Base-by-base conservation (phyloP, 179 eudicot genomes). In the Silene noctiflora region DNA sequence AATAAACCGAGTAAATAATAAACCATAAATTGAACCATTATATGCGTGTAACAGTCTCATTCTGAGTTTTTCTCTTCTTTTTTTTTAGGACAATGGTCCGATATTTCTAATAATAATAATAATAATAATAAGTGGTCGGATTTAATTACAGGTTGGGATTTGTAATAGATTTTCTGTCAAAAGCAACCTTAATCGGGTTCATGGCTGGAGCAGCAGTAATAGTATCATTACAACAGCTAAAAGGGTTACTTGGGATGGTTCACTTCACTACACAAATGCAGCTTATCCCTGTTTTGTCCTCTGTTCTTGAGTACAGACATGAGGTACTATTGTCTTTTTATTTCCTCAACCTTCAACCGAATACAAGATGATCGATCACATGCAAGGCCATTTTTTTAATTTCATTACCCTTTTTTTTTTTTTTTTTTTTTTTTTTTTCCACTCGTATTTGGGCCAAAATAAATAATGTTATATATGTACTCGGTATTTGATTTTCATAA, bases 121-220 rank as follows among this genome's bases (percentile, higher is more conserved):
- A 33, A 33, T 67, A 25, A 27, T 12, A 4, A 14, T 0, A 64
- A 16, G 4, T 9, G 17, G 4, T 14, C 72, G 60, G 59, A n/a
- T 67, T 31, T 69, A 39, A 3, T 58, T 77, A 74, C 91, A 93
- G 96, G 87, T 78, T 93, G 81, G 98, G 98, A 56, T 93, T 93
- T 80, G 78, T 93, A 7, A 90, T 93, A 61, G 97, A 93, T 84
- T 93, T 91, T 78, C 83, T 93, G 29, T 93, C 97, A 22, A 88
- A 91, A 83, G 98, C 98, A 59, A 93, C 98, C 29, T 82, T 93
- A 27, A 77, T 89, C 2, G 98, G 97, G 71, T 93, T 93, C 88
- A 93, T 85, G 93, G 98, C 93, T 14, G 98, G 98, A 66, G 98
- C 98, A 58, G 97, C 98, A 59, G 84, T 93, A 29, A 91, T 93